Evolutionary conservation across 2,329 filamentous ascomycete species (phyloP), one percentile per base, ranked within the genome.

Genomic region (Metarhizium brunneum): DNA sequence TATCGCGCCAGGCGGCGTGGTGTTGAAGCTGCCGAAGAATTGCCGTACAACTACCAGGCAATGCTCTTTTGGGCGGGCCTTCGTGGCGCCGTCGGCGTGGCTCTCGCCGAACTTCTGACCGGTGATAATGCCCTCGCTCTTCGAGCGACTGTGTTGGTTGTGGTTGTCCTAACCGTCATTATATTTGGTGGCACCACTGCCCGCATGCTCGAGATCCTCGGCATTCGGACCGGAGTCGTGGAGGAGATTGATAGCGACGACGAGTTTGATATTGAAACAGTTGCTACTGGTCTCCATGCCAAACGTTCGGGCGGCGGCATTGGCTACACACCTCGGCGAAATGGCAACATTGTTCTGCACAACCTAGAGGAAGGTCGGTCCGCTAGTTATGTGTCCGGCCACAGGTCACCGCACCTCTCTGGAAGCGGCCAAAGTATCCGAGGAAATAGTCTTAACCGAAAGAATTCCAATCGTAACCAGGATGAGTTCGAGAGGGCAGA

Each of bases 41-140:
- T 99, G 40, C 94, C 94, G 0, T 95, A 91, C 67, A 90, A 90
- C 63, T 96, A 97, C 71, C 94, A 97, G 71, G 91, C 88, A n/a
- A 97, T 99, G 94, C 83, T 99, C n/a, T 99, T 95, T 74, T 99
- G 94, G 94, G 94, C 94, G 16, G 94, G 94, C 30, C 79, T 99
- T 35, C 89, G 94, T 59, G 94, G 94, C 64, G 94, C 94, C 50
- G 94, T 99, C 63, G 94, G 94, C 56, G 94, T 99, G 40, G 94
- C 94, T 2, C 78, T 99, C 50, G 94, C 94, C 36, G 92, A 92
- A 25, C 87, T 95, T 30, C 80, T 99, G 50, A 86, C 83, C 0
- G 94, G 92, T 49, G 83, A 85, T 54, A 94, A 95, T 66, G 85
- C 85, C 1, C 87, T 86, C 56, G 89, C 90, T 0, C 78, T 99